Conservation (phyloP, 352 stramenopile species). For the Globisporangium paroecandrum region DNA sequence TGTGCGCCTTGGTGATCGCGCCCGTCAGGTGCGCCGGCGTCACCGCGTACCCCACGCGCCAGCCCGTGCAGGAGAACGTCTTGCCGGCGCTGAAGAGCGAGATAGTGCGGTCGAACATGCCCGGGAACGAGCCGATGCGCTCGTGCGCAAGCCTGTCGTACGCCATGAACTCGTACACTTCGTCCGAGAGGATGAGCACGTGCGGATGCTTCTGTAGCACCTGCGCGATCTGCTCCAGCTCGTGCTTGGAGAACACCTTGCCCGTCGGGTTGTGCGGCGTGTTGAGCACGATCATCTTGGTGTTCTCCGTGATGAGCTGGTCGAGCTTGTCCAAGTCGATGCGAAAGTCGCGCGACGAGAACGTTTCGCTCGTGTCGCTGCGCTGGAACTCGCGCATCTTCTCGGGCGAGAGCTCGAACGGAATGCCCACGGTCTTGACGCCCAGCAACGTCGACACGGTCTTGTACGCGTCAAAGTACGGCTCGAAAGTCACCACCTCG, state of each 20-base stretch:
- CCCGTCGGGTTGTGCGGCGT: slow-evolving; percentile 99
- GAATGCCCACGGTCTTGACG: slow-evolving; percentile 68
- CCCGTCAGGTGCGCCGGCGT: slow-evolving; percentile 46
- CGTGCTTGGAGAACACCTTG: slow-evolving; percentile 94
- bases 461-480: slow-evolving; percentile 90
- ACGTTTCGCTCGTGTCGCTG: slow-evolving; percentile 22
- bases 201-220: slow-evolving; percentile 85
- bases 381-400: slow-evolving; percentile 45
- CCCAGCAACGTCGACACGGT: slow-evolving; percentile 82
- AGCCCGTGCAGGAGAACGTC: slow-evolving; percentile 93
- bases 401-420: slow-evolving; percentile 50
- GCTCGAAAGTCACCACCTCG: slow-evolving; percentile 86
- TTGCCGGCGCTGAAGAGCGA: slow-evolving; percentile 93
- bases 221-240: slow-evolving; percentile 91
- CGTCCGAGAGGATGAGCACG: slow-evolving; percentile 94
- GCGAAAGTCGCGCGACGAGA: slow-evolving; percentile 73
- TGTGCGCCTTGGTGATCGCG: slow-evolving; percentile 78
- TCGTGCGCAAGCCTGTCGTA: slow-evolving; percentile 75
- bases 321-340: slow-evolving; percentile 88
- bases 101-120: slow-evolving; percentile 87
- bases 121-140: slow-evolving; percentile 70
- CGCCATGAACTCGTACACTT: slow-evolving; percentile 99
- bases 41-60: slow-evolving; percentile 87
- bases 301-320: slow-evolving; percentile 83
- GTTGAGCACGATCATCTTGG: slow-evolving; percentile 96